A percentile compares a stretch with the other conserved stretches of the same genome.
Evolutionary conservation across 495 filamentous ascomycete species (phyloP).

Genomic region (Tetracladium setigerum): DNA sequence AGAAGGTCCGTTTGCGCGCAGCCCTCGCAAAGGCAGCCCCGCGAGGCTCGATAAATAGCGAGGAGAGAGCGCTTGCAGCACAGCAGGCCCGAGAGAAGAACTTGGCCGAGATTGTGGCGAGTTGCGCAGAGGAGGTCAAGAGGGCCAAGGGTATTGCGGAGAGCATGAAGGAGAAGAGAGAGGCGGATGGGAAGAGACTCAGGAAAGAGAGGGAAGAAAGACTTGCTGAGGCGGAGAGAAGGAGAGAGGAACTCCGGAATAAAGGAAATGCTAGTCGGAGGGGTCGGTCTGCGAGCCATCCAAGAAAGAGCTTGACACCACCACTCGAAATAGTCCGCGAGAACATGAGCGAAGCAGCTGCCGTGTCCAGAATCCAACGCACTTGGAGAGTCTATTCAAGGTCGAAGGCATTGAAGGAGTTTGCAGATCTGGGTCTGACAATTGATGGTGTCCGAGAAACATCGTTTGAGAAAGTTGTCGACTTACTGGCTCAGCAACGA

Average conservation of each 20-base stretch:
- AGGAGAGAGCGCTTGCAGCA: conserved; percentile 84
- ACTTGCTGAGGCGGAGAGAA: conserved; percentile 77
- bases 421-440: conserved; percentile 61
- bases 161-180: conserved; percentile 83
- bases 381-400: conserved; percentile 62
- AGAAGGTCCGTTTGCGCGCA: conserved; percentile 89
- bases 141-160: conserved; percentile 90
- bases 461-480: conserved; percentile 74
- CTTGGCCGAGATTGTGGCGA: conserved; percentile 85
- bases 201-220: conserved; percentile 78
- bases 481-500: conserved; percentile 65
- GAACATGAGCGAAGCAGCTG: conserved; percentile 52
- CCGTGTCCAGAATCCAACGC: conserved; percentile 66
- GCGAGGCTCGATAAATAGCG: conserved; percentile 48
- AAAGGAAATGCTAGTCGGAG: conserved; percentile 43
- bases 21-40: conserved; percentile 76
- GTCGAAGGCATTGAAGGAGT: conserved; percentile 55
- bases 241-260: conserved; percentile 51
- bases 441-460: conserved; percentile 66
- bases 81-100: conserved; percentile 86
- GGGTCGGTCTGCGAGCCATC: conserved; percentile 36
- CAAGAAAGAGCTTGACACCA: conserved; percentile 35
- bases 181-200: conserved; percentile 72
- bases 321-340: conserved; percentile 48
- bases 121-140: conserved; percentile 91